Conservation (phyloP, 2,329 filamentous ascomycete species). For the Pezicula neosporulosa region DNA sequence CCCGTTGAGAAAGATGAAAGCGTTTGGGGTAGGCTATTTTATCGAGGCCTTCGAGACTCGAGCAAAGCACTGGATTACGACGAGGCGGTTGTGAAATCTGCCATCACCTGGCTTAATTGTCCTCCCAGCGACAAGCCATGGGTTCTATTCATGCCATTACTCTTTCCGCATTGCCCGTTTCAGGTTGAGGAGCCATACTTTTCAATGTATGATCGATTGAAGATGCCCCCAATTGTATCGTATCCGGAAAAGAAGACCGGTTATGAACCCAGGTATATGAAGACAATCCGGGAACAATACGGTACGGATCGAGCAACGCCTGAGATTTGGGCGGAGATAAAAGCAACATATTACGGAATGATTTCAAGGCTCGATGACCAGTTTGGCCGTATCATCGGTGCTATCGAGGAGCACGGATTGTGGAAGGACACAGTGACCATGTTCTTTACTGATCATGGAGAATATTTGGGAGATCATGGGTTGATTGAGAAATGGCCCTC, state of each 20-base stretch:
- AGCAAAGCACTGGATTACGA: conserved; percentile 40
- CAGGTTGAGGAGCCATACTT: conserved; percentile 45
- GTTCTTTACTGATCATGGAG: conserved; percentile 43
- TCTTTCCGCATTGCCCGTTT: conserved; percentile 44
- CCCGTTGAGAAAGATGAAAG: conserved; percentile 24
- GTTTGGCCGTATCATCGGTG: conserved; percentile 37
- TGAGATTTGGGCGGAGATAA: conserved; percentile 41
- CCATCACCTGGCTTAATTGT: conserved; percentile 39
- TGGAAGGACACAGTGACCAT: conserved; percentile 39
- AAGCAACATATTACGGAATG: conserved; percentile 44
- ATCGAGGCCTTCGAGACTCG: conserved; percentile 35
- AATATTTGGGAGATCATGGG: conserved; percentile 44
- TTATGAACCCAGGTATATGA: conserved; percentile 40
- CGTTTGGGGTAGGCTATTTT: conserved; percentile 38
- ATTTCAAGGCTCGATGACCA: conserved; percentile 42
- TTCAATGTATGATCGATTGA: conserved; percentile 38
- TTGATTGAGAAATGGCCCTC: conserved; percentile 47
- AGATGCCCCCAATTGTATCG: conserved; percentile 17
- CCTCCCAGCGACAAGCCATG: conserved; percentile 36
- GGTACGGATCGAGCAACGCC: conserved; percentile 35
- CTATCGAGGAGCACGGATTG: conserved; percentile 29
- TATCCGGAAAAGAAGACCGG: conserved; percentile 31
- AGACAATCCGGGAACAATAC: conserved; percentile 33
- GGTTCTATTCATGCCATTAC: conserved; percentile 39
- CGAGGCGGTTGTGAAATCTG: conserved; percentile 37